These are phyloP conservation scores for Dillenia suffruticosa DNA, from an alignment of 164 flowering plant species.

Conservation along the genomic window DNA sequence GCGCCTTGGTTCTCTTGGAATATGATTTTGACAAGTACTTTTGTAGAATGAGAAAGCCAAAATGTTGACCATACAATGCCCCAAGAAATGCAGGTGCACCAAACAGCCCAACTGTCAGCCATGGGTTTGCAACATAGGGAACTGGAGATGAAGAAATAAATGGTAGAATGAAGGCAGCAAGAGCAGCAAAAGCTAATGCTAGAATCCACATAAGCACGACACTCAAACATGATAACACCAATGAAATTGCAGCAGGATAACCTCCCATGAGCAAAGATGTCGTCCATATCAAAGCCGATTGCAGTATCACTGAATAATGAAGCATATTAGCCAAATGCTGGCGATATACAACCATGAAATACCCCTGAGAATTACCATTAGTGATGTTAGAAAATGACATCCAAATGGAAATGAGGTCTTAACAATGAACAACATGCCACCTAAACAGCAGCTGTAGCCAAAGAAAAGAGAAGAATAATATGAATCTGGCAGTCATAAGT, in stretches of 20 bases:
- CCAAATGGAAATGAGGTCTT: too few relatives aligned
- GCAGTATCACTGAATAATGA: conserved; percentile 73
- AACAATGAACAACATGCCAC: too few relatives aligned
- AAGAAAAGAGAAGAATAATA: background rate
- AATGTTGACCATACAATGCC: conserved; percentile 79
- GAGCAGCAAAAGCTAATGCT: conserved; percentile 57
- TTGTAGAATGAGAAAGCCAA: conserved; percentile 61
- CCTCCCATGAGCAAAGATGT: conserved; percentile 86
- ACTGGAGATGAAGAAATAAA: conserved; percentile 56
- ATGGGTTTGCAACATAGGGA: conserved; percentile 80
- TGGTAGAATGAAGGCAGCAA: conserved; percentile 68
- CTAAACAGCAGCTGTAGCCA: background rate
- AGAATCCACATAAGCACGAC: conserved; percentile 68
- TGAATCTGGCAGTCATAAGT: background rate
- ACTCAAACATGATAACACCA: conserved; percentile 64
- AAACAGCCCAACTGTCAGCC: conserved; percentile 77
- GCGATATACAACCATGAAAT: conserved; percentile 70
- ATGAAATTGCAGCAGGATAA: conserved; percentile 50
- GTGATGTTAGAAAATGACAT: background rate
- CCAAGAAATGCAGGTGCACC: conserved; percentile 89
- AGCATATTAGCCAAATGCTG: conserved; percentile 75
- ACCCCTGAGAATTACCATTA: conserved; percentile 53
- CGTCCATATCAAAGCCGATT: conserved; percentile 67
- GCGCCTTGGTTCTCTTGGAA: conserved; percentile 32
- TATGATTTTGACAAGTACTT: conserved; percentile 34